Evolutionary conservation across 139 green algal species (phyloP), one percentile per base, ranked within the genome.

Genomic region (Gonium pectorale): DNA sequence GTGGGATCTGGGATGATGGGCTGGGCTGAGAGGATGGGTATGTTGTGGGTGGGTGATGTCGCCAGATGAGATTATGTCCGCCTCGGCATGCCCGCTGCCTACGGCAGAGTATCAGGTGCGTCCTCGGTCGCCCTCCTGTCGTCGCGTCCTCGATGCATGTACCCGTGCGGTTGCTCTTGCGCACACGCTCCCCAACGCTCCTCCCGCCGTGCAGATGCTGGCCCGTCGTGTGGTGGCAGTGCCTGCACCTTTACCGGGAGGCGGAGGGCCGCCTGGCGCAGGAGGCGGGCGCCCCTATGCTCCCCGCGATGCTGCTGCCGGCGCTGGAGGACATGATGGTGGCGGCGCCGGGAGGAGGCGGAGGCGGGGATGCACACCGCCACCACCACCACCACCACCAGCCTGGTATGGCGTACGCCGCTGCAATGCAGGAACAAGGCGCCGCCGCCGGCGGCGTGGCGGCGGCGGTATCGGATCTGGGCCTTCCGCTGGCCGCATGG

Each of bases 191-290:
- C 49, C 56, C 56, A 13, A 64, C 56, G 5, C 56, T n/a, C 62
- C 62, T 15, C 62, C n/a, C 29, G 5, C 31, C 62, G 6, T n/a
- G 0, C 52, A 81, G 73, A 5, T 33, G 33, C 22, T 81, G 73
- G 73, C 37, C 38, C 17, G 35, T 38, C 35, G 54, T 37, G 54
- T 81, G 73, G 73, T 81, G 73, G 73, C 73, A 81, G 73, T 56
- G 37, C 38, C 51, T 81, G 56, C 52, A 81, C 54, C 51, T 81
- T 26, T 81, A 81, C 56, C 27, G 73, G 17, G 56, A 71, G 29
- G 59, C 62, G 29, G 41, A 60, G 56, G 59, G 15, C n/a, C 41
- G 62, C 27, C n/a, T 71, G 54, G 59, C 17, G 44, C 33, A 35
- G 35, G 35, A 56, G 49, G 49, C 49, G 49, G 49, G 56, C 56